Evolutionary conservation across 371 early-diverging fungal species (phyloP).

Genomic region (Mucor racemosus): DNA sequence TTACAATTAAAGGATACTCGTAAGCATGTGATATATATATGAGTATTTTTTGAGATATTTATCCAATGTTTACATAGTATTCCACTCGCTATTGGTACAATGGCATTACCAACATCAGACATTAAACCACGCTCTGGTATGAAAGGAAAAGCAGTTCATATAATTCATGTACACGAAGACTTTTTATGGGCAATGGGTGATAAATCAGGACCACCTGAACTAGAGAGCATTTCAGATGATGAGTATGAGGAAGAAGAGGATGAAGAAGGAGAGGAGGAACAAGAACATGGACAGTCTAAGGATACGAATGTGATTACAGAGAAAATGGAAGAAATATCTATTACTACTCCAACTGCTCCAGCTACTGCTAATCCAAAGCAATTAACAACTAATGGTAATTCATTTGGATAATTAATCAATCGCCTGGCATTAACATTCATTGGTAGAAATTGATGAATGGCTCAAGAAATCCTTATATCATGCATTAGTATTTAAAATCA

Average conservation of each 20-base stretch:
- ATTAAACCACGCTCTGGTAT: slow-evolving; percentile 58
- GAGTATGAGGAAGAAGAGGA: slow-evolving; percentile 40
- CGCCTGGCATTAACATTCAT: neutral
- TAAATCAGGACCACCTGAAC: slow-evolving; percentile 59
- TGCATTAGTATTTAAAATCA: slow-evolving; percentile 65
- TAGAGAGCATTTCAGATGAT: slow-evolving; percentile 31
- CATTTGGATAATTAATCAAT: neutral
- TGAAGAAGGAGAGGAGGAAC: slow-evolving; percentile 5
- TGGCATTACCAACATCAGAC: slow-evolving; percentile 53
- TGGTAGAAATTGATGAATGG: slow-evolving; percentile 62
- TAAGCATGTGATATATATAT: slow-evolving; percentile 23
- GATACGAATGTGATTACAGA: neutral
- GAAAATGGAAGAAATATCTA: neutral
- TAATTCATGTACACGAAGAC: slow-evolving; percentile 71
- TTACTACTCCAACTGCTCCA: neutral
- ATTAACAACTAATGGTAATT: slow-evolving; percentile 25
- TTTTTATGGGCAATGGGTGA: slow-evolving; percentile 72
- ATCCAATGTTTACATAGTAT: slow-evolving; percentile 27
- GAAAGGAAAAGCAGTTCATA: slow-evolving; percentile 75
- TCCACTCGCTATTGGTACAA: slow-evolving; percentile 64
- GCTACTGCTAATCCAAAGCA: neutral
- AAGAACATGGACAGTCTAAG: neutral
- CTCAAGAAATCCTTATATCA: slow-evolving; percentile 66
- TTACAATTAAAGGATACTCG: slow-evolving; percentile 58
- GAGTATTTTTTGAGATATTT: neutral